These are phyloP conservation scores for Podila clonocystis DNA, from an alignment of 192 early-diverging fungal genomes.

Conservation along the genomic window DNA sequence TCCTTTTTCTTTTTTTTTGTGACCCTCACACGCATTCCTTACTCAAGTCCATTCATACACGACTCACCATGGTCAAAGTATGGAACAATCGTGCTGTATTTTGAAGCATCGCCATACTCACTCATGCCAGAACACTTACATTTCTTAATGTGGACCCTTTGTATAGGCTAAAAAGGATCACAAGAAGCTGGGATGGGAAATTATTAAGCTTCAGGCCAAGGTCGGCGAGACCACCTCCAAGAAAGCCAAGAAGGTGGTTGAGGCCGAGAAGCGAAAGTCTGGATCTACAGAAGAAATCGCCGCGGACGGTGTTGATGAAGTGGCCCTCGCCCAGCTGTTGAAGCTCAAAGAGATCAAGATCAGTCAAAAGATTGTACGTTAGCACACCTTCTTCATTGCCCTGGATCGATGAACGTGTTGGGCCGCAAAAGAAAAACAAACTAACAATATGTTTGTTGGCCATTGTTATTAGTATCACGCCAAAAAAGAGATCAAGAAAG, in stretches of 20 bases:
- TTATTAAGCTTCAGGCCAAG: constrained; percentile 42
- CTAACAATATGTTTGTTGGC: neutral
- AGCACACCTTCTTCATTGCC: neutral
- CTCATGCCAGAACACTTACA: neutral
- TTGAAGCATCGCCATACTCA: too few relatives aligned
- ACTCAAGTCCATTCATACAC: too few relatives aligned
- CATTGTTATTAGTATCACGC: constrained; percentile 29
- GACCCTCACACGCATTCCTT: too few relatives aligned
- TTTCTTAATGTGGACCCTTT: neutral
- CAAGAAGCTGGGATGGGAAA: constrained; percentile 48
- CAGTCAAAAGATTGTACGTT: constrained; percentile 45
- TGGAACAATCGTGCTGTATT: too few relatives aligned
- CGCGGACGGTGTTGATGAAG: neutral
- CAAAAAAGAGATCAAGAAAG: constrained; percentile 43
- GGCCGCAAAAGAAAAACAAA: neutral
- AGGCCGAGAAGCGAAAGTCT: constrained; percentile 21
- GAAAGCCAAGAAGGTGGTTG: constrained; percentile 37
- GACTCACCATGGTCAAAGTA: too few relatives aligned
- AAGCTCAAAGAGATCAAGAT: constrained; percentile 44
- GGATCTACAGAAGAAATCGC: neutral
- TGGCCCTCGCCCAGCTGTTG: constrained; percentile 18
- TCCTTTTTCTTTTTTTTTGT: too few relatives aligned
- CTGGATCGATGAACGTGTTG: neutral
- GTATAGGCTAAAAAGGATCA: constrained; percentile 6
- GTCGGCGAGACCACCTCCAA: constrained; percentile 39